These are phyloP conservation scores for Leptographium lundbergii DNA, from an alignment of 2,329 filamentous ascomycete genomes.

Conservation along the genomic window DNA sequence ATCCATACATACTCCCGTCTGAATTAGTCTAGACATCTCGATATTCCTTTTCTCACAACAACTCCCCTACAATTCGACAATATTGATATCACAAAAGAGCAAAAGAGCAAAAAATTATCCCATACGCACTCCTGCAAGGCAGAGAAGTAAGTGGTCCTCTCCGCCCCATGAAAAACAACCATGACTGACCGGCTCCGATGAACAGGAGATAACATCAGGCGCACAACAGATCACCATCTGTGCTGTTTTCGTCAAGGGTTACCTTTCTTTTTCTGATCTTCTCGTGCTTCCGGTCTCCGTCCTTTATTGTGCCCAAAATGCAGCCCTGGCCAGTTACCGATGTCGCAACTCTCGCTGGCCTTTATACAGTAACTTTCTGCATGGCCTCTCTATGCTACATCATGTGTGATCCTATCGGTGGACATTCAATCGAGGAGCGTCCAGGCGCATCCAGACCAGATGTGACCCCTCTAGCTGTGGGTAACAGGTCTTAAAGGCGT, in stretches of 20 bases:
- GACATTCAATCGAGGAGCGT: not conserved
- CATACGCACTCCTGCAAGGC: not conserved
- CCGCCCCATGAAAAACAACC: not conserved
- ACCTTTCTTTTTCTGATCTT: too few species aligned
- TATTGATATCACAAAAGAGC: not conserved
- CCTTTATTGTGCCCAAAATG: not conserved
- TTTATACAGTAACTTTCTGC: not conserved
- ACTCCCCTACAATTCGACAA: not conserved
- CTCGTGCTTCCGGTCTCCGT: not conserved
- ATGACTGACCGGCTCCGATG: not conserved
- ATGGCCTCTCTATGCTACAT: not conserved
- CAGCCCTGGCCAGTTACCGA: not conserved
- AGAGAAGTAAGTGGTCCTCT: not conserved
- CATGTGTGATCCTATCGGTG: not conserved
- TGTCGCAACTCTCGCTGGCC: not conserved
- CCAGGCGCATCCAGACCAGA: not conserved
- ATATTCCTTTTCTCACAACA: not conserved
- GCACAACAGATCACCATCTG: not conserved
- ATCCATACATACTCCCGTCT: too few species aligned
- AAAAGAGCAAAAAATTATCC: not conserved
- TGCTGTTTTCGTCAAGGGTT: not conserved
- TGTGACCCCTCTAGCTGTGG: not conserved
- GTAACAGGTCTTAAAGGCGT: not conserved
- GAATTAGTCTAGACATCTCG: not conserved
- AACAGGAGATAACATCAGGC: not conserved